Percentiles rank a stretch among this genome's conserved stretches.
Evolutionary conservation across 306 rosid species (phyloP).

Genomic region (Dryas drummondii): DNA sequence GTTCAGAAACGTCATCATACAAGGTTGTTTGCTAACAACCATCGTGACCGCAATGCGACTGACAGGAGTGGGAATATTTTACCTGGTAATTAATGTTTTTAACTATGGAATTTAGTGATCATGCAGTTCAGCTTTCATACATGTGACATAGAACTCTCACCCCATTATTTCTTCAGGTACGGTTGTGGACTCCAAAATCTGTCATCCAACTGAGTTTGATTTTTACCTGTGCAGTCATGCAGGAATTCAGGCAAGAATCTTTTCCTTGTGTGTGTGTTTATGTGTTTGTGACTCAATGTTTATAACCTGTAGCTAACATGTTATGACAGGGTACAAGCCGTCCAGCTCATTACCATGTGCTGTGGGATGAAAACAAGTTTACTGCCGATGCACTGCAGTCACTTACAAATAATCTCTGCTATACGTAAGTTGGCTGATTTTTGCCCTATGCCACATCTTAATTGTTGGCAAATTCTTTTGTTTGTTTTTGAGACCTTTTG

Average conservation of each 20-base stretch:
- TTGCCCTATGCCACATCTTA: neutral
- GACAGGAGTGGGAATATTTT: conserved; percentile 92
- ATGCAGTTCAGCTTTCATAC: neutral
- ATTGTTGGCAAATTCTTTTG: neutral
- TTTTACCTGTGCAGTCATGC: conserved; percentile 95
- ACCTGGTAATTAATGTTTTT: conserved; percentile 54
- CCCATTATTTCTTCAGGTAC: conserved; percentile 57
- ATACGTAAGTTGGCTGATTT: conserved; percentile 59
- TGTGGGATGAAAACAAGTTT: conserved; percentile 97
- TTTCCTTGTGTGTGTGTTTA: neutral
- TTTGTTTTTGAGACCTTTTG: neutral
- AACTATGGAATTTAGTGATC: no score
- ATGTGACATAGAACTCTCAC: neutral
- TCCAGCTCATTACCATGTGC: conserved; percentile 92
- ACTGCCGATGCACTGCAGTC: conserved; percentile 83
- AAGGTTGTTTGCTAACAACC: conserved; percentile 82
- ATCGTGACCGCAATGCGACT: conserved; percentile 53
- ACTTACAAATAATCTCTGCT: conserved; percentile 86
- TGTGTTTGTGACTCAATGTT: neutral
- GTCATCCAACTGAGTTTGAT: conserved; percentile 94
- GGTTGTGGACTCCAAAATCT: conserved; percentile 91
- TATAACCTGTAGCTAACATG: neutral
- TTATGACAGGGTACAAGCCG: conserved; percentile 90
- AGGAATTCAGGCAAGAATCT: conserved; percentile 74
- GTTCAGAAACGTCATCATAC: conserved; percentile 99